phyloP scores from a whole-genome alignment of 192 early-diverging fungal genomes.

The Piromyces finnis region DNA sequence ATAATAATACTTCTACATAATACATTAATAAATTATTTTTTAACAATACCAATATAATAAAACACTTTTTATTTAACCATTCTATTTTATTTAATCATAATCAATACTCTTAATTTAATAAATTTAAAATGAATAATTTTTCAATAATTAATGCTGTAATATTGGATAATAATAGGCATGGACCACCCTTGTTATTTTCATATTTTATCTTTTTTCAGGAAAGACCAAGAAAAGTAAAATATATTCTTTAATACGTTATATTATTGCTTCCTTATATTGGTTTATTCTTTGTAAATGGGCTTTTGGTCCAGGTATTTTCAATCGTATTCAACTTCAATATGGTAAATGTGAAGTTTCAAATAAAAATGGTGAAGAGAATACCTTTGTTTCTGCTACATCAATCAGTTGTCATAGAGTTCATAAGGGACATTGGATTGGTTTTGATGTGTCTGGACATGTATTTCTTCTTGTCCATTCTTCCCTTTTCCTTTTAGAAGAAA shows the following conservation, averaged over 20 bases:
- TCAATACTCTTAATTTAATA: no score
- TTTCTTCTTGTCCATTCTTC: slow-evolving; percentile 60
- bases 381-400: no score
- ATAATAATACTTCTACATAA: no score
- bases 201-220: neutral
- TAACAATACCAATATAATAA: no score
- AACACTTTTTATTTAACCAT: no score
- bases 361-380: neutral
- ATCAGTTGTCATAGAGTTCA: slow-evolving; percentile 13
- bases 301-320: slow-evolving; percentile 66
- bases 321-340: slow-evolving; percentile 59
- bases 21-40: no score
- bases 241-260: slow-evolving; percentile 15
- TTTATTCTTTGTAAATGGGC: slow-evolving; percentile 65
- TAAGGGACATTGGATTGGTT: slow-evolving; percentile 55
- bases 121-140: no score
- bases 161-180: neutral
- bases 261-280: slow-evolving; percentile 71
- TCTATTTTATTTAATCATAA: no score
- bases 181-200: neutral
- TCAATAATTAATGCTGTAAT: no score
- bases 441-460: slow-evolving; percentile 79
- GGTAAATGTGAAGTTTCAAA: slow-evolving; percentile 14
- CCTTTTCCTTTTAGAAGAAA: slow-evolving; percentile 54
- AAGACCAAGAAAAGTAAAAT: neutral